A percentile compares a stretch with the other conserved stretches of the same genome.
Conservation (phyloP, 371 early-diverging fungal genomes). For the Circinella minor region DNA sequence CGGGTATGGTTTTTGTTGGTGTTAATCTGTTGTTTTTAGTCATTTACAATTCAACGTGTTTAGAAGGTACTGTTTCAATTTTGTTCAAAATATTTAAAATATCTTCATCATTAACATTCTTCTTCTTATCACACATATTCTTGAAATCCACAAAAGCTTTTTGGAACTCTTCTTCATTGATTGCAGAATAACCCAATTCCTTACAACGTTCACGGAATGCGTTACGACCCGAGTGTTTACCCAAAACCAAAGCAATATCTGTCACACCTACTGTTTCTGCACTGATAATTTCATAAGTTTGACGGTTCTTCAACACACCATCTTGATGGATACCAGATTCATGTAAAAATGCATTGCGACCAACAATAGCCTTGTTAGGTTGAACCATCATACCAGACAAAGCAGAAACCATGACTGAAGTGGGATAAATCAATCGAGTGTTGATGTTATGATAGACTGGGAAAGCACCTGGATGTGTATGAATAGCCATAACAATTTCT, state of each 20-base stretch:
- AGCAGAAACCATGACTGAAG: slow-evolving; percentile 87
- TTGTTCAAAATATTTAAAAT: slow-evolving; percentile 83
- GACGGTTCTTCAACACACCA: slow-evolving; percentile 93
- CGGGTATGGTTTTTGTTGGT: neutral
- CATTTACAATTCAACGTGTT: slow-evolving; percentile 21
- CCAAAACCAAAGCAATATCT: slow-evolving; percentile 84
- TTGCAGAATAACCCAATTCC: slow-evolving; percentile 77
- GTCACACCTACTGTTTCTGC: slow-evolving; percentile 91
- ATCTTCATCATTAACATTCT: slow-evolving; percentile 90
- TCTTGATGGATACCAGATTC: slow-evolving; percentile 98
- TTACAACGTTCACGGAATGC: slow-evolving; percentile 86
- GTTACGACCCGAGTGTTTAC: slow-evolving; percentile 96
- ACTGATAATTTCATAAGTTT: slow-evolving; percentile 95
- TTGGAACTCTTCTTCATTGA: slow-evolving; percentile 72
- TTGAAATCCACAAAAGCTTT: slow-evolving; percentile 88
- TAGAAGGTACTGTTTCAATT: slow-evolving; percentile 14
- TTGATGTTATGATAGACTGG: slow-evolving; percentile 90
- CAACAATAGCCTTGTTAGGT: slow-evolving; percentile 97
- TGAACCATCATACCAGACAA: slow-evolving; percentile 94
- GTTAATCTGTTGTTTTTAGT: neutral
- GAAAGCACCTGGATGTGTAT: slow-evolving; percentile 83
- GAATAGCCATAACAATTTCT: slow-evolving; percentile 93
- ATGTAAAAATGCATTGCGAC: slow-evolving; percentile 96
- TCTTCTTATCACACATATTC: slow-evolving; percentile 88
- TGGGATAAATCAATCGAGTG: slow-evolving; percentile 84